Evolutionary conservation across 495 filamentous ascomycete genomes (phyloP).

Genomic region (Gamarada debralockiae): DNA sequence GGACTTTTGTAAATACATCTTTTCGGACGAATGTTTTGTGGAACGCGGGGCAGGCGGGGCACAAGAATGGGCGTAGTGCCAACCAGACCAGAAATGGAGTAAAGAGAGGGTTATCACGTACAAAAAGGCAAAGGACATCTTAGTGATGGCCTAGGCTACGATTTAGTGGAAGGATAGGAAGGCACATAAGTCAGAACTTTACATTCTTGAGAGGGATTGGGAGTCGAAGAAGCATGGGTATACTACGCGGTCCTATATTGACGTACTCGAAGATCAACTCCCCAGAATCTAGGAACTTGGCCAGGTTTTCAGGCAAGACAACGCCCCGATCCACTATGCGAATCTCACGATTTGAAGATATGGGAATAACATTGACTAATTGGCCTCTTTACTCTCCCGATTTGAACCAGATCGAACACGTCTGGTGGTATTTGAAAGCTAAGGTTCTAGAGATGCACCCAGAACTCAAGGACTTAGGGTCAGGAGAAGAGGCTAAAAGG

Average conservation of each 20-base stretch:
- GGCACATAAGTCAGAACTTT: constrained; percentile 1
- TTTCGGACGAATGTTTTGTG: constrained; percentile 16
- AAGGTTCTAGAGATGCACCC: constrained; percentile 16
- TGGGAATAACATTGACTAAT: constrained; percentile 10
- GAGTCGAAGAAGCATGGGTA: constrained; percentile 22
- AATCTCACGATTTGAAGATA: constrained; percentile 11
- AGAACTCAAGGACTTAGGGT: constrained; percentile 11
- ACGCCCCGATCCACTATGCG: constrained; percentile 12
- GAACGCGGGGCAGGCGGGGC: constrained; percentile 18
- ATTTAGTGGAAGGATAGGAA: constrained; percentile 9
- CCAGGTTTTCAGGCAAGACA: constrained; percentile 15
- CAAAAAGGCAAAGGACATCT: constrained; percentile 20
- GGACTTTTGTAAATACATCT: constrained; percentile 18
- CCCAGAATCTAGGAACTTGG: constrained; percentile 1
- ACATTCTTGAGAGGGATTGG: constrained; percentile 17
- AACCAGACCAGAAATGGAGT: constrained; percentile 14
- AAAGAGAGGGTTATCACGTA: constrained; percentile 17
- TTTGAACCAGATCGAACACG: constrained; percentile 25
- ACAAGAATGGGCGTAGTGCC: constrained; percentile 14
- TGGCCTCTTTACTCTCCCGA: constrained; percentile 22
- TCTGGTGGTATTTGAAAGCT: constrained; percentile 17
- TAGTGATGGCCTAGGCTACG: constrained; percentile 23
- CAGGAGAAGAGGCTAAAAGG: constrained; percentile 13
- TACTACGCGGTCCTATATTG: constrained; percentile 4
- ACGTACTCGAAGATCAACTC: constrained; percentile 10